These are phyloP conservation scores for Fusarium sp. DNA, from an alignment of 2,329 filamentous ascomycete genomes.

Conservation along the genomic window DNA sequence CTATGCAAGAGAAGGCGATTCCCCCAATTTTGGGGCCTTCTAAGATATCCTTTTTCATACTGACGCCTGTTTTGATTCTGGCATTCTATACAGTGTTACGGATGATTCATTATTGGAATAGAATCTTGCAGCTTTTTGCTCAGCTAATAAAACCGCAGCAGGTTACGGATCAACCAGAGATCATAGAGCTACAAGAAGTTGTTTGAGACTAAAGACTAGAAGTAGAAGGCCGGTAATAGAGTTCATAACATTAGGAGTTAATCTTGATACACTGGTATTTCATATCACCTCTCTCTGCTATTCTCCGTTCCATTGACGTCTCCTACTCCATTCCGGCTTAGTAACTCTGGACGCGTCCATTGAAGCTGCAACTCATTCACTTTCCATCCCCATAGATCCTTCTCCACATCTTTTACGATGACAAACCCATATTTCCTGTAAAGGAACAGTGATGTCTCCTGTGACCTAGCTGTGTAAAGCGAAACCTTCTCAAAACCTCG, in stretches of 20 bases:
- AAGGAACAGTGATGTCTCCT: slow-evolving; percentile 12
- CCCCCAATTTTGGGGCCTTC: slow-evolving; percentile 1
- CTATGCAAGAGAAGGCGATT: slow-evolving; percentile 30
- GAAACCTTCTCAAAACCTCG: slow-evolving; percentile 18
- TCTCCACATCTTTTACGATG: slow-evolving; percentile 15
- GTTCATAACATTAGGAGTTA: no score
- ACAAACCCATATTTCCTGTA: slow-evolving; percentile 23
- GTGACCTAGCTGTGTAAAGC: slow-evolving; percentile 11
- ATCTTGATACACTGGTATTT: no score
- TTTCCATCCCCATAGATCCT: slow-evolving; percentile 25
- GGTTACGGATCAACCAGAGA: no score
- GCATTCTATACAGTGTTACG: no score
- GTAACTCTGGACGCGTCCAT: not conserved
- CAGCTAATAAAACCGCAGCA: no score
- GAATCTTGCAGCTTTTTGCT: no score
- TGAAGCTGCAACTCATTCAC: slow-evolving; percentile 30
- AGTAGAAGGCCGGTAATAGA: no score
- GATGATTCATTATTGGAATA: no score
- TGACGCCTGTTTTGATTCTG: not conserved
- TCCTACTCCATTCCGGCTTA: not conserved
- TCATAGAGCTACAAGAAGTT: no score
- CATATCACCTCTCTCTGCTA: not conserved
- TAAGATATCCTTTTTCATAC: not conserved
- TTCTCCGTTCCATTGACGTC: not conserved
- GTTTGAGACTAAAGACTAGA: no score